Percentiles rank a stretch among this genome's conserved stretches.
Conservation (phyloP, 805 yeast genomes). For the Hanseniaspora jakobsenii region DNA sequence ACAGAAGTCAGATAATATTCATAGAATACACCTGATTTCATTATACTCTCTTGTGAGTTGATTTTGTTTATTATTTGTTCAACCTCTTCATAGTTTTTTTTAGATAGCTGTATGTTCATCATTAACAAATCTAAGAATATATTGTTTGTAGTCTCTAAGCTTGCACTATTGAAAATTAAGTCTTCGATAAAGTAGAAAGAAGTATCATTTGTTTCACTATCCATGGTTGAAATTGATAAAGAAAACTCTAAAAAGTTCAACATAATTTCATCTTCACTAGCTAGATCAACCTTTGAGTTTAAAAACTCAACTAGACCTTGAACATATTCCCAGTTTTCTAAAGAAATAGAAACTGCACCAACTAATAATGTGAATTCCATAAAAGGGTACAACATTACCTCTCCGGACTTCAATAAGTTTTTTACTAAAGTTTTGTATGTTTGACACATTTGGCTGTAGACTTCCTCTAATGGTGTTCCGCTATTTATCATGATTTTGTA, state of each 20-base stretch:
- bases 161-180: slow-evolving; percentile 26
- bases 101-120: slow-evolving; percentile 63
- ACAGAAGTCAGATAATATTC: slow-evolving; percentile 50
- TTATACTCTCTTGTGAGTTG: slow-evolving; percentile 33
- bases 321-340: slow-evolving; percentile 16
- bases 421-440: slow-evolving; percentile 27
- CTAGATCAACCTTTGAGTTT: slow-evolving; percentile 31
- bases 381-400: slow-evolving; percentile 15
- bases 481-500: slow-evolving; percentile 20
- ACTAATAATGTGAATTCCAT: slow-evolving; percentile 17
- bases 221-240: slow-evolving; percentile 35
- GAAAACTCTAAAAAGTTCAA: slow-evolving; percentile 73
- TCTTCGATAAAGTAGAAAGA: slow-evolving; percentile 69
- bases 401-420: slow-evolving; percentile 17
- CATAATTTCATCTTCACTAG: slow-evolving; percentile 54
- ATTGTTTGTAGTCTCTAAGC: slow-evolving; percentile 39
- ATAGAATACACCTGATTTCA: slow-evolving; percentile 31
- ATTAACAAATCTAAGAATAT: slow-evolving; percentile 44
- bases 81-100: slow-evolving; percentile 74
- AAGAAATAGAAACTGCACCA: slow-evolving; percentile 1
- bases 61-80: slow-evolving; percentile 45
- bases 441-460: slow-evolving; percentile 24
- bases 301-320: slow-evolving; percentile 16
- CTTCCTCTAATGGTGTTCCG: slow-evolving; percentile 23
- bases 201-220: slow-evolving; percentile 32